phyloP scores from a whole-genome alignment of 108 stramenopile genomes.

The Asterionellopsis glacialis region DNA sequence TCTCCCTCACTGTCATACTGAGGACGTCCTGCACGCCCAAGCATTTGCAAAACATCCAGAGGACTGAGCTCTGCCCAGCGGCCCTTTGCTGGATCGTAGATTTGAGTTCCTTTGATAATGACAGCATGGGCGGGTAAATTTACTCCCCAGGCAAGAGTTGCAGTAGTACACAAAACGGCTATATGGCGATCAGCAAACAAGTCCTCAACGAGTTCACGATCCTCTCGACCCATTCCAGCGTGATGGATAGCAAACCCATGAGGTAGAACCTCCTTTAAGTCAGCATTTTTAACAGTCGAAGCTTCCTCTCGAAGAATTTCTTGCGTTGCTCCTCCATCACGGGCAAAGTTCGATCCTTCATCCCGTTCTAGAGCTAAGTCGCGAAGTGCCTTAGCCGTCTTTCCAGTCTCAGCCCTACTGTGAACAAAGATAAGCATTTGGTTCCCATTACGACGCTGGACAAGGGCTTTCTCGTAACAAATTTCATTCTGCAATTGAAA shows the following conservation, averaged over 20 bases:
- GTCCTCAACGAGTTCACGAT: constrained; percentile 98
- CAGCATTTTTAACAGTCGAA: constrained; percentile 80
- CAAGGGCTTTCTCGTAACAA: constrained; percentile 96
- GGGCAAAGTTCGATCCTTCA: constrained; percentile 80
- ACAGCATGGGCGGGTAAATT: constrained; percentile 99
- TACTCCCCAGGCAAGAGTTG: constrained; percentile 99
- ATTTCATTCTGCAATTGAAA: constrained; percentile 98
- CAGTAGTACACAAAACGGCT: constrained; percentile 94
- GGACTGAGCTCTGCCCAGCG: constrained; percentile 98
- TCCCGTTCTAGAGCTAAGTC: constrained; percentile 92
- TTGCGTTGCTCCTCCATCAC: constrained; percentile 86
- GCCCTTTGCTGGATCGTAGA: constrained; percentile 97
- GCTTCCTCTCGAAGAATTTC: constrained; percentile 92
- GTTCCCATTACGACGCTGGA: constrained; percentile 79
- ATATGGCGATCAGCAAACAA: constrained; percentile 96
- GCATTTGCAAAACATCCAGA: constrained; percentile 98
- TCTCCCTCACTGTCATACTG: constrained; percentile 99
- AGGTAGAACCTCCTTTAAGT: constrained; percentile 91
- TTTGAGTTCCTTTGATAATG: constrained; percentile 99
- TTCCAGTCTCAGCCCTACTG: constrained; percentile 95
- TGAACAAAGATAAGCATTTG: constrained; percentile 99
- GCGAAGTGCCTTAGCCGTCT: constrained; percentile 95
- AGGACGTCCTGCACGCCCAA: constrained; percentile 98
- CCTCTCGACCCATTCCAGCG: constrained; percentile 93
- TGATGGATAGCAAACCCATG: constrained; percentile 99